Evolutionary conservation across 345 rosid species (phyloP).

Genomic region (Euphorbia tirucalli): DNA sequence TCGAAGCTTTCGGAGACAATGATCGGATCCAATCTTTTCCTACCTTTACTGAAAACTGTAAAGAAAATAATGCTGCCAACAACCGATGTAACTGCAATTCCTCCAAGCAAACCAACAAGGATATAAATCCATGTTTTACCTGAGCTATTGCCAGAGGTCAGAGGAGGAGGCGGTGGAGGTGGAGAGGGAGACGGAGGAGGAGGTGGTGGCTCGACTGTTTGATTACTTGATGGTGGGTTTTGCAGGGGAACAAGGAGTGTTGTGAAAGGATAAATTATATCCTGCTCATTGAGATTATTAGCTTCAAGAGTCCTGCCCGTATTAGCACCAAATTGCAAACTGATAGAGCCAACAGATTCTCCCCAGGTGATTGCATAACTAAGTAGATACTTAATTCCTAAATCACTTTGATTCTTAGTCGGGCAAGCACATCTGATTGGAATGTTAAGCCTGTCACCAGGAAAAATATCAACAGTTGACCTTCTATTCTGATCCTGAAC

Average conservation of each 20-base stretch:
- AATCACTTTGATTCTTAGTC: conserved; percentile 35
- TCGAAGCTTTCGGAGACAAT: conserved; percentile 29
- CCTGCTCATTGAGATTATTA: conserved; percentile 14
- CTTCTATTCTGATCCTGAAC: conserved; percentile 37
- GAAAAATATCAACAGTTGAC: conserved; percentile 16
- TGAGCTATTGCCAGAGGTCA: conserved; percentile 26
- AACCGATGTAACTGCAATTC: conserved; percentile 33
- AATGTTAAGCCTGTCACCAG: conserved; percentile 40
- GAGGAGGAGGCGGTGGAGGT: conserved; percentile 23
- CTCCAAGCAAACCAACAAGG: conserved; percentile 46
- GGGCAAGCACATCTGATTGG: conserved; percentile 51
- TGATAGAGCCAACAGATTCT: conserved; percentile 1
- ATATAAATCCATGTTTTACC: conserved; percentile 57
- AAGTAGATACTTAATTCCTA: conserved; percentile 31
- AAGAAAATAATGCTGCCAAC: conserved; percentile 35
- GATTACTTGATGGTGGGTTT: conserved; percentile 32
- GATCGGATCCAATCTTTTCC: conserved; percentile 24
- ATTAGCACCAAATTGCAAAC: conserved; percentile 22
- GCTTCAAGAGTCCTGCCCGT: conserved; percentile 28
- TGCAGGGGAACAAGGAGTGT: conserved; percentile 33
- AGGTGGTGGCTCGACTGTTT: conserved; percentile 26
- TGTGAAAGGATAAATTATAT: conserved; percentile 26
- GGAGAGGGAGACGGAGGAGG: conserved; percentile 24
- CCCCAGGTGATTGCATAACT: conserved; percentile 20
- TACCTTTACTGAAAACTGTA: conserved; percentile 20